Conservation (phyloP, 2,329 filamentous ascomycete genomes). For the Diplodia intermedia region DNA sequence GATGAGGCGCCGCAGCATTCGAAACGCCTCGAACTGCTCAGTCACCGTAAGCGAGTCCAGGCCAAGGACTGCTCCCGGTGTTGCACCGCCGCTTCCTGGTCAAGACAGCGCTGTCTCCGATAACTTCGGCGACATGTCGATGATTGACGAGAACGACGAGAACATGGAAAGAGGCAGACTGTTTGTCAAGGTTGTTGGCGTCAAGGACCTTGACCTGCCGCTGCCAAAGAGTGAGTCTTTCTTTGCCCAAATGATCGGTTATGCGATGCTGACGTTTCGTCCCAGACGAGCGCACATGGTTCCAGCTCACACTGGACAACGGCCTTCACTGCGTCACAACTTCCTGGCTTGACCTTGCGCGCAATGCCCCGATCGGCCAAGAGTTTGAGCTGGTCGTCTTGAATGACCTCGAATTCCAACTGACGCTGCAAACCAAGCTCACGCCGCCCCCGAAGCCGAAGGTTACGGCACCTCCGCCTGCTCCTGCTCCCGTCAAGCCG, state of each 20-base stretch:
- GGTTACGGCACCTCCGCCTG: constrained; percentile 48
- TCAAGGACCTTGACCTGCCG: constrained; percentile 93
- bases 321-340: constrained; percentile 98
- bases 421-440: constrained; percentile 94
- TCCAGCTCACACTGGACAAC: constrained; percentile 97
- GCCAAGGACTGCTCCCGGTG: constrained; percentile 65
- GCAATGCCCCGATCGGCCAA: constrained; percentile 92
- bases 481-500: constrained; percentile 69
- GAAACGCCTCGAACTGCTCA: constrained; percentile 56
- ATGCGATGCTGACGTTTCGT: constrained; percentile 21
- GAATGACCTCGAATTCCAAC: constrained; percentile 97
- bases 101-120: constrained; percentile 79
- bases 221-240: constrained; percentile 80
- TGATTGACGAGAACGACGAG: constrained; percentile 70
- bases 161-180: constrained; percentile 86
- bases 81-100: constrained; percentile 83
- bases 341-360: constrained; percentile 89
- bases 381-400: constrained; percentile 98
- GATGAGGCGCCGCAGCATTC: constrained; percentile 69
- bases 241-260: neutral
- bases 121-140: constrained; percentile 64
- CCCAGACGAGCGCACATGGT: constrained; percentile 86
- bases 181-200: constrained; percentile 98
- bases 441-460: constrained; percentile 69
- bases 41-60: constrained; percentile 37